phyloP scores from a whole-genome alignment of 2,329 filamentous ascomycete species.

The Pyrenophora tritici-repentis region DNA sequence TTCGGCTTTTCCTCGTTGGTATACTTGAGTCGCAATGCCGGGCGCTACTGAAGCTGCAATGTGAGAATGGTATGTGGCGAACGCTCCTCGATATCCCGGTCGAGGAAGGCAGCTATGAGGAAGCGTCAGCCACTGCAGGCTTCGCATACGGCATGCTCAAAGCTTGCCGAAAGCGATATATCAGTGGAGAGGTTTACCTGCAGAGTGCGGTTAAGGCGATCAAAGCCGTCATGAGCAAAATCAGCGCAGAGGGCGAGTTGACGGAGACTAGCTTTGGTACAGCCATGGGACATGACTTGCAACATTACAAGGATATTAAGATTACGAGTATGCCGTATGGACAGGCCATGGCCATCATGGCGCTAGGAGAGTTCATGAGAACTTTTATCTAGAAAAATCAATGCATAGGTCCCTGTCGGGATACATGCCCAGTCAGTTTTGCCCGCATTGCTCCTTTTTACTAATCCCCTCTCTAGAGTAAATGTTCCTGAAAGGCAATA shows the following conservation, averaged over 20 bases:
- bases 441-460: not conserved
- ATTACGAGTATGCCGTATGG: constrained; percentile 83
- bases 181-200: constrained; percentile 63
- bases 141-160: constrained; percentile 83
- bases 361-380: constrained; percentile 73
- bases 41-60: constrained; percentile 66
- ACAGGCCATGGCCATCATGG: constrained; percentile 84
- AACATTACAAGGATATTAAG: constrained; percentile 78
- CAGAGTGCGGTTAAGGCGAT: constrained; percentile 68
- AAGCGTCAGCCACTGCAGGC: constrained; percentile 78
- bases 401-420: not conserved
- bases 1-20: constrained; percentile 64
- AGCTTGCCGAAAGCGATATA: constrained; percentile 70
- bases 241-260: constrained; percentile 71
- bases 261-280: constrained; percentile 78
- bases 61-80: constrained; percentile 69
- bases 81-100: constrained; percentile 73
- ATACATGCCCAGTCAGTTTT: not conserved
- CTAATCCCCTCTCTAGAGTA: not conserved
- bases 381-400: constrained; percentile 54
- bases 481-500: not conserved
- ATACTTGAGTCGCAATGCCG: constrained; percentile 72
- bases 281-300: constrained; percentile 72
- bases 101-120: constrained; percentile 71
- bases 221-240: constrained; percentile 67